These are phyloP conservation scores for Liriodendron chinense DNA, from an alignment of 164 flowering plant genomes.

Conservation along the genomic window DNA sequence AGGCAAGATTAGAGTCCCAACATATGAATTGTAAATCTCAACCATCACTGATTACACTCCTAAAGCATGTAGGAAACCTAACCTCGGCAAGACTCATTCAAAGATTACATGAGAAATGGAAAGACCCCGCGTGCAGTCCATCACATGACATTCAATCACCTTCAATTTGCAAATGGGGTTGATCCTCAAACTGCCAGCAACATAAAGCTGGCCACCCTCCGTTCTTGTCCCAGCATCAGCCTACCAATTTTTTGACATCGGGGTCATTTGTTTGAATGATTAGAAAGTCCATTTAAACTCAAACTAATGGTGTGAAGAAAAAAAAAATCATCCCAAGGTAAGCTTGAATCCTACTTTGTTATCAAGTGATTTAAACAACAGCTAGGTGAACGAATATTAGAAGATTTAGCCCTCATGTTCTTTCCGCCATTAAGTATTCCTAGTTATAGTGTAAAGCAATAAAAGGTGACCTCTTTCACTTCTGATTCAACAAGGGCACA, in stretches of 20 bases:
- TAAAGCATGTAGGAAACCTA: too few species aligned
- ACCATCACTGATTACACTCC: too few species aligned
- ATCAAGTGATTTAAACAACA: not conserved
- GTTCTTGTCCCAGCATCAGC: too few species aligned
- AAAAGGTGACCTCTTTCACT: not conserved
- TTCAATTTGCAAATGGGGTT: too few species aligned
- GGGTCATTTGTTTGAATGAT: not conserved
- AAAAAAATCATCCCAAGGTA: not conserved
- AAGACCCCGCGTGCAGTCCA: not conserved
- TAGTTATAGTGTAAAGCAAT: not conserved
- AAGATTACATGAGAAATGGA: not conserved
- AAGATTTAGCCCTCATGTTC: not conserved
- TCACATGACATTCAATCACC: too few species aligned
- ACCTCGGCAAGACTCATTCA: not conserved
- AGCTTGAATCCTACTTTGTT: too few species aligned
- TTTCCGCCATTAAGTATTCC: not conserved
- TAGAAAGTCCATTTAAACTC: not conserved
- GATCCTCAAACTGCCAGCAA: too few species aligned
- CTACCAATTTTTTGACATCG: not conserved
- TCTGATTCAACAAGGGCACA: not conserved
- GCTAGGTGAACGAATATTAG: not conserved
- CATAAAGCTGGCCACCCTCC: too few species aligned
- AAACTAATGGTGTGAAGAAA: not conserved
- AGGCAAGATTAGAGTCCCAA: not conserved
- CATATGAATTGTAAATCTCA: not conserved